Evolutionary conservation across 768 basidiomycete species (phyloP).

Genomic region (Scleroderma bovista): DNA sequence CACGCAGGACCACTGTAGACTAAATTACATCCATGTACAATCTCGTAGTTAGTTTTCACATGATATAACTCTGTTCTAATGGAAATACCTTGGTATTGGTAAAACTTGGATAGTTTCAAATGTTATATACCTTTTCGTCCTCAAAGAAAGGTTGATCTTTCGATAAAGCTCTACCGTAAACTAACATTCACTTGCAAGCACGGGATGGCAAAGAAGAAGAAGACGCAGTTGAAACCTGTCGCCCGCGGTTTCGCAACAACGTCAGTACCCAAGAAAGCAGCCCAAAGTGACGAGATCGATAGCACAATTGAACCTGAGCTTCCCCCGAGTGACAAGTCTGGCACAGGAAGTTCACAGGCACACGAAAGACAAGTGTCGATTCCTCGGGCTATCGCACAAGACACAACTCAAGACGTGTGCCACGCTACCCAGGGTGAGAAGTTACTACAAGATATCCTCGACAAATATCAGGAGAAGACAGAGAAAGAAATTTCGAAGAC

Average conservation of each 20-base stretch:
- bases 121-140: background rate
- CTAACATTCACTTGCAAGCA: background rate
- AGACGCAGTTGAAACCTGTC: constrained; percentile 70
- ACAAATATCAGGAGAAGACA: constrained; percentile 79
- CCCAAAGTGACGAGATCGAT: constrained; percentile 26
- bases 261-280: constrained; percentile 73
- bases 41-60: constrained; percentile 18
- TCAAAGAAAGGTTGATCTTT: no score
- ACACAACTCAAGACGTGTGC: constrained; percentile 22
- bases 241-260: constrained; percentile 77
- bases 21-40: constrained; percentile 23
- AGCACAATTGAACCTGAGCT: constrained; percentile 6
- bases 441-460: constrained; percentile 66
- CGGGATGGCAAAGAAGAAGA: constrained; percentile 80
- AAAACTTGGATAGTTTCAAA: no score
- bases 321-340: background rate
- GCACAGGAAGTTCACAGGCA: constrained; percentile 1
- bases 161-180: no score
- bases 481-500: constrained; percentile 77
- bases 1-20: constrained; percentile 22
- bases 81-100: no score
- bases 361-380: constrained; percentile 2
- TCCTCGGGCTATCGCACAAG: constrained; percentile 1
- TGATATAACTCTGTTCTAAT: no score
- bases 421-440: constrained; percentile 43